phyloP scores from a whole-genome alignment of 2,329 filamentous ascomycete species.

The Calonectria henricotiae region DNA sequence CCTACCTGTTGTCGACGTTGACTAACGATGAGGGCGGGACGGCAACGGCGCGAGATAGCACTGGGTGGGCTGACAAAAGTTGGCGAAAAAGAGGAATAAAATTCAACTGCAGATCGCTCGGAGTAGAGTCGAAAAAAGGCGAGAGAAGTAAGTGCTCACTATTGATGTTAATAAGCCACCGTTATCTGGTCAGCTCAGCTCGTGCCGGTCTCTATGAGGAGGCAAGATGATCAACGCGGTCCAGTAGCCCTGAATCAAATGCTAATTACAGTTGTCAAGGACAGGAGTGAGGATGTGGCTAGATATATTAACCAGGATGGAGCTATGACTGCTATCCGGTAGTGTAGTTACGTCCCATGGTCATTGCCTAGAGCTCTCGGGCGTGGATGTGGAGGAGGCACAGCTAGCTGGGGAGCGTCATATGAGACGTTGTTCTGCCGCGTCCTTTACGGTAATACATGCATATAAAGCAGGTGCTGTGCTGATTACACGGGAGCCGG shows the following conservation, averaged over 20 bases:
- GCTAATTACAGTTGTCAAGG: not conserved
- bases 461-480: not conserved
- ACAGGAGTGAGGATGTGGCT: slow-evolving; percentile 24
- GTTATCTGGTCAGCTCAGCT: slow-evolving; percentile 31
- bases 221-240: slow-evolving; percentile 12
- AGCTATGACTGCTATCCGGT: slow-evolving; percentile 3
- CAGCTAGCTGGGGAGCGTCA: slow-evolving; percentile 22
- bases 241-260: slow-evolving; percentile 12
- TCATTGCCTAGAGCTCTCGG: not conserved
- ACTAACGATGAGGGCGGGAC: not conserved
- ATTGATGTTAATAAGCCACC: slow-evolving; percentile 28
- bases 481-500: not conserved
- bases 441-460: not conserved
- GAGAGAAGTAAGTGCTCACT: slow-evolving; percentile 10
- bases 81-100: not conserved
- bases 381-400: slow-evolving; percentile 11
- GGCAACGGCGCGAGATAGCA: not conserved
- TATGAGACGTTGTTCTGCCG: slow-evolving; percentile 31
- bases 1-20: not conserved
- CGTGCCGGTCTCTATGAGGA: slow-evolving; percentile 16
- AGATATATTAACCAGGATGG: slow-evolving; percentile 27
- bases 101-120: not conserved
- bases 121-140: not conserved
- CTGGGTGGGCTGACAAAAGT: not conserved
- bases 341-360: not conserved